Percentiles rank a stretch among this genome's conserved stretches.
Conservation (phyloP, 805 yeast species). For the Wickerhamomyces subpelliculosus region DNA sequence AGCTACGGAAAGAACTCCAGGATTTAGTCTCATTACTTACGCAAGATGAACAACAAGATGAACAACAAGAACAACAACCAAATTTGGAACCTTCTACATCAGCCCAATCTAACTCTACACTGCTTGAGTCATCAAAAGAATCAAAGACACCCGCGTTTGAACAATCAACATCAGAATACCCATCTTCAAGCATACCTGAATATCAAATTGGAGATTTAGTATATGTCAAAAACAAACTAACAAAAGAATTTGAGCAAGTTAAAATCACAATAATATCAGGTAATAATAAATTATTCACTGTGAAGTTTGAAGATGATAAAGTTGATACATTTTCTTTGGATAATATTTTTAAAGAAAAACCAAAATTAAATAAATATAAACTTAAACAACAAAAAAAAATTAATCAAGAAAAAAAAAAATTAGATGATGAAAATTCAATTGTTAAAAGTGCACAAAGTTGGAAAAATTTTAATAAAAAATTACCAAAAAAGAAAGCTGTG, state of each 20-base stretch:
- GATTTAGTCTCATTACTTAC: constrained; percentile 11
- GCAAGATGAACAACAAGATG: constrained; percentile 1
- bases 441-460: constrained; percentile 13
- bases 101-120: too few species aligned
- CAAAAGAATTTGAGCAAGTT: constrained; percentile 7
- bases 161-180: background rate
- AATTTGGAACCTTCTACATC: background rate
- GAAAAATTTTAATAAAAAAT: constrained; percentile 9
- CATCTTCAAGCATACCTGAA: background rate
- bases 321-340: constrained; percentile 8
- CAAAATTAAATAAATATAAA: constrained; percentile 5
- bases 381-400: constrained; percentile 1
- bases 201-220: constrained; percentile 7
- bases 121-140: too few species aligned
- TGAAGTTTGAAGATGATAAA: constrained; percentile 6
- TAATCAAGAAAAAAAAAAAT: constrained; percentile 6
- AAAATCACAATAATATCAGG: constrained; percentile 13
- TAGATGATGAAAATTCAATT: constrained; percentile 7
- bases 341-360: constrained; percentile 7
- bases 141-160: background rate
- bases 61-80: background rate
- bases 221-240: constrained; percentile 9
- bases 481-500: constrained; percentile 11
- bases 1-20: constrained; percentile 9
- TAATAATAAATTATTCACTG: constrained; percentile 7